Conservation (phyloP, 1,284 basidiomycete genomes). For the Ustilago xerochloae region DNA sequence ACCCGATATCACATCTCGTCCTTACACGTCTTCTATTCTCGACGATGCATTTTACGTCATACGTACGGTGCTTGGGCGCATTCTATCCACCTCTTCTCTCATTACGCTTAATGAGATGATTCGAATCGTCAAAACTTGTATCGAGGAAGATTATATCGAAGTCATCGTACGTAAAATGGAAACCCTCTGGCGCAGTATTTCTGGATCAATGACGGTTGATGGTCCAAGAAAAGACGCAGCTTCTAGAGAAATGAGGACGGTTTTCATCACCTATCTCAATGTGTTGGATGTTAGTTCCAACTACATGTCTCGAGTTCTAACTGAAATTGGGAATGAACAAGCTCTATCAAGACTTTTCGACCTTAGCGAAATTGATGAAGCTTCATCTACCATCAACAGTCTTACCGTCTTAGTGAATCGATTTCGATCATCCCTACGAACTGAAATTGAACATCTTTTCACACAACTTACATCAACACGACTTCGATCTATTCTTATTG, state of each 20-base stretch:
- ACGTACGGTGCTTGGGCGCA: conserved; percentile 57
- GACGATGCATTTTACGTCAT: conserved; percentile 67
- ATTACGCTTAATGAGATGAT: conserved; percentile 42
- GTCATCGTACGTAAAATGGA: conserved; percentile 65
- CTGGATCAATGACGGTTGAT: conserved; percentile 59
- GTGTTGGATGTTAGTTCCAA: conserved; percentile 57
- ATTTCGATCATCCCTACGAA: conserved; percentile 70
- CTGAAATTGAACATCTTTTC: conserved; percentile 91
- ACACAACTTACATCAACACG: conserved; percentile 88
- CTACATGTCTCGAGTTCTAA: conserved; percentile 58
- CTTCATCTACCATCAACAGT: conserved; percentile 13
- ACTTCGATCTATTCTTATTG: conserved; percentile 82
- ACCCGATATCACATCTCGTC: conserved; percentile 48
- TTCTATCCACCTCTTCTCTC: conserved; percentile 56
- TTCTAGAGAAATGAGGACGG: conserved; percentile 60
- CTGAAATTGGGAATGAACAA: conserved; percentile 44
- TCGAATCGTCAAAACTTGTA: conserved; percentile 31
- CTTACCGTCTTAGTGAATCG: conserved; percentile 26
- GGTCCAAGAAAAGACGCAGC: conserved; percentile 65
- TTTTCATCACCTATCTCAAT: conserved; percentile 64
- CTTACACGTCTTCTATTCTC: conserved; percentile 61
- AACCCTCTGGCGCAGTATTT: conserved; percentile 54
- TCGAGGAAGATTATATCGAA: conserved; percentile 63
- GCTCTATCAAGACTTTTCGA: conserved; percentile 43
- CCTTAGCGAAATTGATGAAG: conserved; percentile 13